Percentiles rank a stretch among this genome's conserved stretches.
phyloP scores from a whole-genome alignment of 2,329 filamentous ascomycete species.

The Aureobasidium uvarum region DNA sequence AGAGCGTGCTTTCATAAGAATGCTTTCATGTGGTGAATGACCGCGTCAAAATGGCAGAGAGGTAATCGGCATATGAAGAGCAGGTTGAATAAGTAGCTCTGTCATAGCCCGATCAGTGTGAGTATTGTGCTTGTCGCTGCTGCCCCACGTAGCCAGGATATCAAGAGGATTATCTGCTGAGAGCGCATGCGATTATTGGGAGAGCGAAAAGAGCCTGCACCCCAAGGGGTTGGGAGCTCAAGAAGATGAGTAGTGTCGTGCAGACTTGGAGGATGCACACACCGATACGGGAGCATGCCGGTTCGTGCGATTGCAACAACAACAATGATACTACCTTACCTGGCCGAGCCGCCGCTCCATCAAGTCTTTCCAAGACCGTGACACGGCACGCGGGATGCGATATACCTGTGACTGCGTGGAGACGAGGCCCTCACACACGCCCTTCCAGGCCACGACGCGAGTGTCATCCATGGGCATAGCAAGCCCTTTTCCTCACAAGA shows the following conservation, averaged over 20 bases:
- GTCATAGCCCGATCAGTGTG: constrained; percentile 10
- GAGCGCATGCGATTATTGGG: neutral
- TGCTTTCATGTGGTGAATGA: constrained; percentile 4
- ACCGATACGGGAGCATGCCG: constrained; percentile 23
- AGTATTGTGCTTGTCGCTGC: constrained; percentile 2
- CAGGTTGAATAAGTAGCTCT: constrained; percentile 19
- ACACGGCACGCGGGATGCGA: constrained; percentile 20
- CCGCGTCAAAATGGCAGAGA: constrained; percentile 19
- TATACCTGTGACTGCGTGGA: constrained; percentile 18
- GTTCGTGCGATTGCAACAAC: constrained; percentile 24
- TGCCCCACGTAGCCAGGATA: constrained; percentile 21
- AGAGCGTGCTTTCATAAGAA: constrained; percentile 25
- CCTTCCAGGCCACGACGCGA: constrained; percentile 4
- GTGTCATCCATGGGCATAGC: constrained; percentile 7
- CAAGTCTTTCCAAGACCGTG: constrained; percentile 1
- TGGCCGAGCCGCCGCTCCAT: constrained; percentile 14
- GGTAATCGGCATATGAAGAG: constrained; percentile 17
- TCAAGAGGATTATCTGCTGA: neutral
- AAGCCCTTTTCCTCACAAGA: constrained; percentile 14
- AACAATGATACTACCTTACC: constrained; percentile 2
- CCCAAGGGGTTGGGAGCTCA: constrained; percentile 11
- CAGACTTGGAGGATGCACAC: constrained; percentile 1
- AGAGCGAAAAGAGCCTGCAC: neutral
- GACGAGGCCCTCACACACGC: constrained; percentile 6
- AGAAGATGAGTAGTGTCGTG: constrained; percentile 9